Evolutionary conservation across 2,329 filamentous ascomycete species (phyloP), one percentile per base, ranked within the genome.

Genomic region (Fusarium vanettenii): DNA sequence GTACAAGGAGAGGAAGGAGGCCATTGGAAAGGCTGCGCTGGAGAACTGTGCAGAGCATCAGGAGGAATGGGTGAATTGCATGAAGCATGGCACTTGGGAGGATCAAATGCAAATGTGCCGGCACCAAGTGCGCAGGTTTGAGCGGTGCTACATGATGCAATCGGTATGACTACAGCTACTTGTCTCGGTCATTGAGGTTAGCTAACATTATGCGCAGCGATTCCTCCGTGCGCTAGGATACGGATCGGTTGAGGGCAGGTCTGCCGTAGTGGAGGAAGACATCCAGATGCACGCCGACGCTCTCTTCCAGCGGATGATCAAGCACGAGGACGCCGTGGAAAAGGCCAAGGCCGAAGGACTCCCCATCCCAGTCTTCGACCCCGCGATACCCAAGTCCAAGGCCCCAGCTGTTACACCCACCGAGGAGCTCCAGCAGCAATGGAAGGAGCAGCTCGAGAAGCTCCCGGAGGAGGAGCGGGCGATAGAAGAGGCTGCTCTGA

Each of bases 271-370:
- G 61, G 94, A 98, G 78, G 95, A 98, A 82, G 90, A 93, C 76
- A 95, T 99, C 71, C 97, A 98, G 84, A 94, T 98, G 92, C 95
- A 98, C 82, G 96, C 96, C 69, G 97, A 99, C 85, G 91, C 90
- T 73, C 88, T 99, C 45, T 99, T 95, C 83, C 93, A 96, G 79
- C 91, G 93, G 77, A 95, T 98, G 92, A 84, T 97, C 41, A 89
- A 91, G 71, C 95, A 97, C 81, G 96, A 99, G 83, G 87, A 87
- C 22, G 89, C 89, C 72, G 91, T 94, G n/a, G 90, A 93, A 73
- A 88, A 91, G 78, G 93, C 93, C 39, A 91, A 91, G 82, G 86
- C 88, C 64, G 88, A 89, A 74, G 91, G 90, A 31, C 83, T 82
- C n/a, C 87, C 89, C 0, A 80, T 87, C 55, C 92, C 93, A 0